These are phyloP conservation scores for Stereum hirsutum DNA, from an alignment of 1,284 basidiomycete species.

Conservation along the genomic window DNA sequence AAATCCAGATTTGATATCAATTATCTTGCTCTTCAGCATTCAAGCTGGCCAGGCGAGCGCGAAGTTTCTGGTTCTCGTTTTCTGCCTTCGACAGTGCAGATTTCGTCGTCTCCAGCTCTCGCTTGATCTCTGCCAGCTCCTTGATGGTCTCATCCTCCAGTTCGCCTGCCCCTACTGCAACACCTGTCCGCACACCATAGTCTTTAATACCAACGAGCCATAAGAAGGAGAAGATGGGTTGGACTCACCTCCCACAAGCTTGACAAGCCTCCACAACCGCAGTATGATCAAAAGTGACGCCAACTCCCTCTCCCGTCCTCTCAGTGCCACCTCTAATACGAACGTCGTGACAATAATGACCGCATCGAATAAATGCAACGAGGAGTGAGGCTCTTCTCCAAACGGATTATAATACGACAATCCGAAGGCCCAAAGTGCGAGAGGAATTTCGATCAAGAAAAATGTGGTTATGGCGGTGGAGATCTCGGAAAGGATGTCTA, in stretches of 20 bases:
- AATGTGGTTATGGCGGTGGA: conserved; percentile 61
- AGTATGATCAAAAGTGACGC: conserved; percentile 60
- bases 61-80: too few relatives aligned
- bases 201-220: neutral
- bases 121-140: conserved; percentile 36
- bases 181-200: conserved; percentile 34
- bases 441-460: conserved; percentile 70
- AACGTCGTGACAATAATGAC: conserved; percentile 64
- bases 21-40: too few relatives aligned
- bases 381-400: conserved; percentile 36
- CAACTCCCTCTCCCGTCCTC: conserved; percentile 60
- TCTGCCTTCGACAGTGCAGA: conserved; percentile 19
- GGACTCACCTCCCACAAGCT: conserved; percentile 62
- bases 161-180: conserved; percentile 69
- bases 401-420: conserved; percentile 48
- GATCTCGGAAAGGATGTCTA: conserved; percentile 48
- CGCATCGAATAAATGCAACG: conserved; percentile 66
- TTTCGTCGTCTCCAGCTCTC: conserved; percentile 34
- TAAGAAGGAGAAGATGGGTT: neutral
- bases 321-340: conserved; percentile 56
- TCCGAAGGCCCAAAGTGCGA: conserved; percentile 59
- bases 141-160: conserved; percentile 43
- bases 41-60: too few relatives aligned
- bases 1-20: too few relatives aligned
- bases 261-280: conserved; percentile 71